Base-by-base conservation (phyloP, 1,284 basidiomycete genomes). In the Blastosporella zonata region DNA sequence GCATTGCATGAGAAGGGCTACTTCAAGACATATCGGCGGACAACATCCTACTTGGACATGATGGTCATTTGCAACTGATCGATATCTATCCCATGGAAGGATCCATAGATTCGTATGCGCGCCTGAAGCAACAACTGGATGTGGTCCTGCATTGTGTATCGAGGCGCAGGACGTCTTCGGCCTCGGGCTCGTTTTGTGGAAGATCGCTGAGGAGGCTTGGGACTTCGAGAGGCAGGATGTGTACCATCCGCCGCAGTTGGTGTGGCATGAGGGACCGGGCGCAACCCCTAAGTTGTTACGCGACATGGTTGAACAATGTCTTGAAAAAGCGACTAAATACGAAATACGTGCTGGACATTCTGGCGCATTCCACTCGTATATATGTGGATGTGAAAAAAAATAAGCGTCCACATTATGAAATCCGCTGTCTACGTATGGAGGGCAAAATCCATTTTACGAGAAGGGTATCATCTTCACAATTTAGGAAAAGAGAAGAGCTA, bases 401-500 rank as follows among this genome's bases (percentile, higher is more conserved):
- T n/a, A n/a, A n/a, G n/a, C n/a, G n/a, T n/a, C n/a, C n/a, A 5
- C 25, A 27, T 27, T 27, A 31, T 12, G 4, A 31, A 7, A 7
- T 3, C 3, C 6, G 13, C 6, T 31, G 29, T 31, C 29, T 31
- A 31, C 3, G 29, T 31, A 31, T 5, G 6, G 6, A 27, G 25
- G 6, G 6, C 29, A 31, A 31, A 7, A 7, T 12, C 13, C 3
- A 9, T 7, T n/a, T 10, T 13, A 31, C 3, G 3, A 31, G 6
- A 13, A 9, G 13, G 3, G 6, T 3, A 3, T 12, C 29, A 7
- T 7, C 8, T 7, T 23, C 17, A 25, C 10, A 25, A 2, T 27
- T 22, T 35, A 15, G 46, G 17, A n/a, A 22, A 45, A 46, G 12
- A 47, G 22, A 25, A 50, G 35, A 29, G 48, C 33, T 13, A 51